Conservation (phyloP, 2,329 filamentous ascomycete species). For the Aspergillus melleus region DNA sequence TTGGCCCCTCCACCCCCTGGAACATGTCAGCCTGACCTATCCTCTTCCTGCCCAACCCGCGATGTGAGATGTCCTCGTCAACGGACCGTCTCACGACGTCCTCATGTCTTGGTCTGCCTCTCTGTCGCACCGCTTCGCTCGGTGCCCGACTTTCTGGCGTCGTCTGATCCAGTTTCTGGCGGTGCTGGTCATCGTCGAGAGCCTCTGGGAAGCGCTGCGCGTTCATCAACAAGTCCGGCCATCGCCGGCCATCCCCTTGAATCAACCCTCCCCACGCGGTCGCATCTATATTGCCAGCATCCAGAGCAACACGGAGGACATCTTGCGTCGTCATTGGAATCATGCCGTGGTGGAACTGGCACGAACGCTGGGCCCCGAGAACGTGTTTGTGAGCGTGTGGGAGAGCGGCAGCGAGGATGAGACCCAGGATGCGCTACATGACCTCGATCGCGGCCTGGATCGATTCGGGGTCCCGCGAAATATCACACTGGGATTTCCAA, state of each 20-base stretch:
- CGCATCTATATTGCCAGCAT: constrained; percentile 67
- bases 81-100: background rate
- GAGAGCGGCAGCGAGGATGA: constrained; percentile 71
- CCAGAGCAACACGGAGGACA: constrained; percentile 56
- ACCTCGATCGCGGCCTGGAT: constrained; percentile 56
- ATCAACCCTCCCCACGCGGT: constrained; percentile 8
- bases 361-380: constrained; percentile 58
- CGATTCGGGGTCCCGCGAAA: background rate
- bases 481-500: background rate
- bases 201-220: background rate
- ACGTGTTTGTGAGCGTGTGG: constrained; percentile 67
- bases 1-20: background rate
- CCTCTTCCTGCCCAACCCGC: background rate
- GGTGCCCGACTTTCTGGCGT: background rate
- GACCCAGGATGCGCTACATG: constrained; percentile 63
- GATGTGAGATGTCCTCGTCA: background rate
- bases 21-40: background rate
- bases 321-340: constrained; percentile 65
- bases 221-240: background rate
- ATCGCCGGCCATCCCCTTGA: background rate
- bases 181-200: background rate
- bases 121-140: background rate
- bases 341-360: constrained; percentile 59
- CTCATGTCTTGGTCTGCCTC: background rate
- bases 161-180: background rate